These are phyloP conservation scores for Pseudocercospora musae DNA, from an alignment of 2,329 filamentous ascomycete genomes.

Conservation along the genomic window DNA sequence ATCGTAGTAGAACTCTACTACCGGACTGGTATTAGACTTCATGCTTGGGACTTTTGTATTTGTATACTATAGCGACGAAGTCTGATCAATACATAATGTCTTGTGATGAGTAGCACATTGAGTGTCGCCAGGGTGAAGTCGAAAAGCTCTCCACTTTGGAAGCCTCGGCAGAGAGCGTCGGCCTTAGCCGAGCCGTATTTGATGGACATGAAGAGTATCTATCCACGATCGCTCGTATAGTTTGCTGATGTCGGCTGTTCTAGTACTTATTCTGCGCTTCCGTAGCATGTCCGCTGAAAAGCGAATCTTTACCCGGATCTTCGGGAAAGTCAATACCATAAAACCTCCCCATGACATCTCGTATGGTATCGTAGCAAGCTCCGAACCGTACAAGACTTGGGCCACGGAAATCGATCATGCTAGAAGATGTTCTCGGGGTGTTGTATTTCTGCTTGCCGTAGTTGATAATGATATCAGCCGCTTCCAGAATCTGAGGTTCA, in stretches of 20 bases:
- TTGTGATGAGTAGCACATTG: not conserved
- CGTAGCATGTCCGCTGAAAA: constrained; percentile 1
- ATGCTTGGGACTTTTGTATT: not conserved
- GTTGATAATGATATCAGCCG: constrained; percentile 6
- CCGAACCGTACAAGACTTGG: constrained; percentile 1
- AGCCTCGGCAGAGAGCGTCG: not conserved
- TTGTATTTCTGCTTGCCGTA: constrained; percentile 6
- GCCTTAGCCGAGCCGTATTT: not conserved
- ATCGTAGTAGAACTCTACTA: constrained; percentile 26
- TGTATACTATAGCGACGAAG: too few species aligned
- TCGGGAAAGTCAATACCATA: constrained; percentile 5
- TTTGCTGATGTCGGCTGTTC: not conserved
- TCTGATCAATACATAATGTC: too few species aligned
- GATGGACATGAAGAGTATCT: too few species aligned
- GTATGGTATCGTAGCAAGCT: constrained; percentile 4
- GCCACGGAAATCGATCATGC: constrained; percentile 6
- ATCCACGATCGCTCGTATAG: not conserved
- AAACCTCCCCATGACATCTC: constrained; percentile 4
- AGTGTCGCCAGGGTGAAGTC: not conserved
- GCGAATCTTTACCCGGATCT: constrained; percentile 2
- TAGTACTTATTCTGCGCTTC: not conserved
- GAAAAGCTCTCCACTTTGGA: not conserved
- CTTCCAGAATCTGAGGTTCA: constrained; percentile 5
- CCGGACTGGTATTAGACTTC: not conserved
- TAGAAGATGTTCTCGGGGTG: constrained; percentile 2